Percentiles rank a stretch among this genome's conserved stretches.
Conservation (phyloP, 768 basidiomycete genomes). For the Naganishia friedmannii region DNA sequence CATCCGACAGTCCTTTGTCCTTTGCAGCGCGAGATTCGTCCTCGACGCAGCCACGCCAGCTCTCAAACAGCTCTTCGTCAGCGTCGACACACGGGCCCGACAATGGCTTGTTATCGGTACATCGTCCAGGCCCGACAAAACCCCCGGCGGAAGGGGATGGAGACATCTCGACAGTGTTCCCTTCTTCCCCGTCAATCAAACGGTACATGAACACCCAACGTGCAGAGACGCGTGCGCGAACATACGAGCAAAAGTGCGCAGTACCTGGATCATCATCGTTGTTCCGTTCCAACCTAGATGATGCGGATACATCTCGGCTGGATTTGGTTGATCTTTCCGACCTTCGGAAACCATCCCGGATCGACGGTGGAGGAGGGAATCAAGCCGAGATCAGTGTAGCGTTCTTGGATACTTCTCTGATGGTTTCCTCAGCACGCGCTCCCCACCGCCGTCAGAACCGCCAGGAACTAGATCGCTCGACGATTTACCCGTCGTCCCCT, state of each 20-base stretch:
- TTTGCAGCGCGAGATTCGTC: too few species aligned
- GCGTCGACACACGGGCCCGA: background rate
- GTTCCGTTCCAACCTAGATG: background rate
- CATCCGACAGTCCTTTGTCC: background rate
- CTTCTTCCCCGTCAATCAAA: conserved; percentile 17
- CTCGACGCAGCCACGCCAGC: too few species aligned
- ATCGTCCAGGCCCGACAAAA: background rate
- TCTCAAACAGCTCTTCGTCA: background rate
- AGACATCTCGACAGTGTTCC: conserved; percentile 7
- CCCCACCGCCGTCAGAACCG: background rate
- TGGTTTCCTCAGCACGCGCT: background rate
- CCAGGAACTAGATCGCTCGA: background rate
- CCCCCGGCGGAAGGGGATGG: background rate
- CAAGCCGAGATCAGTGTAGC: background rate
- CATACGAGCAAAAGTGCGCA: background rate
- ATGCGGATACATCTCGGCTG: background rate
- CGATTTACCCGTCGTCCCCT: conserved; percentile 15
- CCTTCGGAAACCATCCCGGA: background rate
- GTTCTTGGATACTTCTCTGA: too few species aligned
- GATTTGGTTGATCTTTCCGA: conserved; percentile 9
- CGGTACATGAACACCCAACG: conserved; percentile 14
- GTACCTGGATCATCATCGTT: background rate
- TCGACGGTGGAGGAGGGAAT: too few species aligned
- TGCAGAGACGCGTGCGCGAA: background rate
- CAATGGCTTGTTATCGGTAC: background rate